Evolutionary conservation across 2,329 filamentous ascomycete genomes (phyloP), one percentile per base, ranked within the genome.

Genomic region (Tetracladium maxilliforme): DNA sequence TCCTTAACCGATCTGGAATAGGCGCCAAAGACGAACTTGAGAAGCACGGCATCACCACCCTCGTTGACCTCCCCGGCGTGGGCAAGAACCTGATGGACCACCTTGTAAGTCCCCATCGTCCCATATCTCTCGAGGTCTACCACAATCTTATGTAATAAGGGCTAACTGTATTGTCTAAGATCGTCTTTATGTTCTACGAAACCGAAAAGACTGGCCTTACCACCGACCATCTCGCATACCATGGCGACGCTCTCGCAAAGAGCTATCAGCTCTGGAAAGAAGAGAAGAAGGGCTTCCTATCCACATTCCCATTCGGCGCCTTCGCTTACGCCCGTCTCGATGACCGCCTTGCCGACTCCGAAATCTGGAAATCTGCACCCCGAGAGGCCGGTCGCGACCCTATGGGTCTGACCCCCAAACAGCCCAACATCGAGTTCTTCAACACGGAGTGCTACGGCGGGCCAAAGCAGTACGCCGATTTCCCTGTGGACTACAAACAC

Each of bases 401-500:
- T 0, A 75, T 77, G 70, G 66, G 63, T 11, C 47, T 75, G 10
- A 60, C 58, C 0, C 45, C 52, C 0, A 42, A 45, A 6, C 70
- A 76, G 37, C 66, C 70, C 1, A 68, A 73, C 36, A 41, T 71
- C 24, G 70, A 75, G 36, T 63, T 71, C 43, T 74, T 71, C 46
- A 66, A 56, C 16, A 72, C 68, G 0, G 69, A 73, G 38, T 64
- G 63, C 36, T 72, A 71, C 33, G 65, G 65, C 4, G 65, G 65
- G 1, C 67, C 68, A 0, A 68, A 67, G 33, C 63, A 70, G 30
- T 71, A 57, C 31, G 48, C 53, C 12, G 46, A 68, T 19, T 63
- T 59, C 27, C 69, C 68, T 0, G 45, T 53, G 3, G 53, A 69
- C 21, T 48, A 56, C 11, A 54, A 70, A 28, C 54, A 66, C 31